Conservation (phyloP, 2,329 filamentous ascomycete species). For the Cordyceps farinosa region DNA sequence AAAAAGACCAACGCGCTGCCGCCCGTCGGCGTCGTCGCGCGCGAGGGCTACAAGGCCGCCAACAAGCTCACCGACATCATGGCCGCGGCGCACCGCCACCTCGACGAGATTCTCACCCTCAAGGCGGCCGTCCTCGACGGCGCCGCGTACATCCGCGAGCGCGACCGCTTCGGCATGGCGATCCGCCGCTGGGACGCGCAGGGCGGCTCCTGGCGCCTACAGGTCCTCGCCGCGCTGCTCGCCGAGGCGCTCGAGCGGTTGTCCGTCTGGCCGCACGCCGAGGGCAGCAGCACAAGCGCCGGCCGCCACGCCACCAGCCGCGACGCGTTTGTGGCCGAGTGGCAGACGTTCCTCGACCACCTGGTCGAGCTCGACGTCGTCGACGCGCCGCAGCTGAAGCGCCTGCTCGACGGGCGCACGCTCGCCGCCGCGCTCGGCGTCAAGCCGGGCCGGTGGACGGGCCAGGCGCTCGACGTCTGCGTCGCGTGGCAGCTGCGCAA, state of each 20-base stretch:
- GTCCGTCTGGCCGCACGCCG: slow-evolving; percentile 30
- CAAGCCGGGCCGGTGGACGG: slow-evolving; percentile 83
- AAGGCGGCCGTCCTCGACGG: slow-evolving; percentile 53
- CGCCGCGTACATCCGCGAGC: slow-evolving; percentile 43
- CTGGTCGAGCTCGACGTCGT: slow-evolving; percentile 52
- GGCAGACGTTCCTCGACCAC: slow-evolving; percentile 55
- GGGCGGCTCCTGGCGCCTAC: slow-evolving; percentile 64
- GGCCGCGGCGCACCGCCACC: slow-evolving; percentile 59
- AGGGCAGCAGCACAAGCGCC: not conserved
- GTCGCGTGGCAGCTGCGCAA: slow-evolving; percentile 87
- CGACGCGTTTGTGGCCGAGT: slow-evolving; percentile 44
- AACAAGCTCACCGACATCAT: slow-evolving; percentile 72
- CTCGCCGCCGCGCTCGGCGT: slow-evolving; percentile 64
- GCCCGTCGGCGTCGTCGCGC: slow-evolving; percentile 49
- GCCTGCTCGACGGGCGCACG: slow-evolving; percentile 70
- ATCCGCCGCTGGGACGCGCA: slow-evolving; percentile 67
- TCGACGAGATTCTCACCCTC: slow-evolving; percentile 57
- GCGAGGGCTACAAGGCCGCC: slow-evolving; percentile 74
- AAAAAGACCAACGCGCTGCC: slow-evolving; percentile 53
- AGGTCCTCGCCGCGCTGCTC: slow-evolving; percentile 65
- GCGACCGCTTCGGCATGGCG: slow-evolving; percentile 69
- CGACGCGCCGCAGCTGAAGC: slow-evolving; percentile 55
- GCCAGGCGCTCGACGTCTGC: slow-evolving; percentile 71
- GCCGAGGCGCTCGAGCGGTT: slow-evolving; percentile 53
- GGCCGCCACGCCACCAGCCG: slow-evolving; percentile 34